phyloP scores from a whole-genome alignment of 129 eudicot genomes.

The Artemisia tridentata region DNA sequence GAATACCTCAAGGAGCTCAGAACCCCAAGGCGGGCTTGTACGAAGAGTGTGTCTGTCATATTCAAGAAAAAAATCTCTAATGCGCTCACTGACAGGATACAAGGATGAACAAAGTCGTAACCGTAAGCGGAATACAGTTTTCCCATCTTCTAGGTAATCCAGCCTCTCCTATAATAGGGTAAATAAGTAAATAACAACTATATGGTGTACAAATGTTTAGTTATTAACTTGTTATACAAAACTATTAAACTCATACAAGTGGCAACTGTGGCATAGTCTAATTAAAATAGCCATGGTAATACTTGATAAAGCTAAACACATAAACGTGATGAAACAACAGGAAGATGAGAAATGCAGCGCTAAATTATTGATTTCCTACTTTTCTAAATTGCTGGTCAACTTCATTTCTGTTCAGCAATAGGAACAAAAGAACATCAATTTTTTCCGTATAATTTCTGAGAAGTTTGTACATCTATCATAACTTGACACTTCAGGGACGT shows the following conservation, averaged over 20 bases:
- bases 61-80: constrained; percentile 95
- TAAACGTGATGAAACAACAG: not conserved
- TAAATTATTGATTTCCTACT: not conserved
- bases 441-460: too few species aligned
- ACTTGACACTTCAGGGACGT: too few species aligned
- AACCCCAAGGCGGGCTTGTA: constrained; percentile 99
- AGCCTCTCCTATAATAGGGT: constrained; percentile 69
- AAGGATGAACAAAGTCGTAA: constrained; percentile 89
- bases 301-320: not conserved
- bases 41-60: constrained; percentile 96
- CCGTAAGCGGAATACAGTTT: constrained; percentile 76
- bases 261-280: not conserved
- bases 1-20: constrained; percentile 94
- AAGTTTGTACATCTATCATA: too few species aligned
- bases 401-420: not conserved
- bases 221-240: constrained; percentile 5
- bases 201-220: not conserved
- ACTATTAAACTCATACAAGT: not conserved
- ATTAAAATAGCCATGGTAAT: not conserved
- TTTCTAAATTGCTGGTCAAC: not conserved
- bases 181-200: constrained; percentile 14
- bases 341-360: not conserved
- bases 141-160: constrained; percentile 94
- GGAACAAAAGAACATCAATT: too few species aligned
- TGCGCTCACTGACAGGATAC: constrained; percentile 91